A percentile compares a stretch with the other conserved stretches of the same genome.
phyloP scores from a whole-genome alignment of 257 asterid genomes.

The Lithospermum erythrorhizon region DNA sequence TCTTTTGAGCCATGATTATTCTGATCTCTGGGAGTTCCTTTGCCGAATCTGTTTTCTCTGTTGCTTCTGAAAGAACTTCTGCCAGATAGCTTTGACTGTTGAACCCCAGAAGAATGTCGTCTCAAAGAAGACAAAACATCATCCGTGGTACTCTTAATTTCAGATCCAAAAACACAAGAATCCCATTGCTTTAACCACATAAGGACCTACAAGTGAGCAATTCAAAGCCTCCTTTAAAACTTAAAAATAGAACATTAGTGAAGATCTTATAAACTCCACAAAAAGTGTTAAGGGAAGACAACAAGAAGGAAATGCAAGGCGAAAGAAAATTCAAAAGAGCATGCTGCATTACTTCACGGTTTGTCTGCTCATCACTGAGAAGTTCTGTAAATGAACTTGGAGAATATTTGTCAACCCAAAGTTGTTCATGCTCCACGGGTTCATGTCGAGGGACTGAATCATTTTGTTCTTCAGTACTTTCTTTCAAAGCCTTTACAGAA shows the following conservation, averaged over 20 bases:
- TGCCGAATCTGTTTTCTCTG: constrained; percentile 32
- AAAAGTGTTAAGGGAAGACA: constrained; percentile 1
- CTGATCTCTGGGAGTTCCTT: constrained; percentile 26
- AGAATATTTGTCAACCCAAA: constrained; percentile 97
- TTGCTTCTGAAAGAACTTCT: constrained; percentile 35
- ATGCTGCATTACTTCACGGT: constrained; percentile 67
- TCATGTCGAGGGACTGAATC: constrained; percentile 28
- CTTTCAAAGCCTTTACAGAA: constrained; percentile 59
- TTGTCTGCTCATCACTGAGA: constrained; percentile 93
- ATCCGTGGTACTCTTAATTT: constrained; percentile 75
- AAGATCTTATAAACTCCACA: neutral
- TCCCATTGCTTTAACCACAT: constrained; percentile 99
- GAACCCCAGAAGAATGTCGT: constrained; percentile 63
- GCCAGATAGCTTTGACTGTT: constrained; percentile 37
- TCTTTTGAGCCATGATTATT: constrained; percentile 32
- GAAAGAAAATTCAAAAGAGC: constrained; percentile 8
- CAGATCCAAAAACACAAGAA: constrained; percentile 84
- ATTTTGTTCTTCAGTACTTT: constrained; percentile 42
- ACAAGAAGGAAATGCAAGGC: constrained; percentile 5
- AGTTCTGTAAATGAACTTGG: constrained; percentile 95
- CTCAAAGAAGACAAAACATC: constrained; percentile 77
- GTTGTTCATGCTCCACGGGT: constrained; percentile 48
- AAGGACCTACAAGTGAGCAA: constrained; percentile 57
- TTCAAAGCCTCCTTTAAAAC: neutral
- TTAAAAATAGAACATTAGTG: neutral